Conservation (phyloP, 495 filamentous ascomycete species). For the Aspergillus homomorphus region DNA sequence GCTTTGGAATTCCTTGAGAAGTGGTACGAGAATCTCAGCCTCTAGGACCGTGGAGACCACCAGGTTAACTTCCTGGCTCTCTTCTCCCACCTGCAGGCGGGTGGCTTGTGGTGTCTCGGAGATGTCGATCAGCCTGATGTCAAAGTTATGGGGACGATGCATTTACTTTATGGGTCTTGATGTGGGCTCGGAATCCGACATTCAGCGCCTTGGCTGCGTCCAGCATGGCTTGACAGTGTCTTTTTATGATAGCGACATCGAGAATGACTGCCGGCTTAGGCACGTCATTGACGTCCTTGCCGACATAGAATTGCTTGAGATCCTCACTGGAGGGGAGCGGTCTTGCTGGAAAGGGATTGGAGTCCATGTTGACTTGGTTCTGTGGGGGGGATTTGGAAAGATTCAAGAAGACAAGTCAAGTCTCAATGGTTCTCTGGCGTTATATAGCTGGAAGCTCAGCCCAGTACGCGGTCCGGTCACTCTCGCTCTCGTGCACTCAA, state of each 20-base stretch:
- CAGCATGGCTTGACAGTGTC: constrained; percentile 75
- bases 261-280: constrained; percentile 67
- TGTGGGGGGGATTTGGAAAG: not conserved
- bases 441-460: not conserved
- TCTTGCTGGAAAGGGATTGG: not conserved
- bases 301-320: constrained; percentile 51
- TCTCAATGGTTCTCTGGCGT: not conserved
- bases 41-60: constrained; percentile 78
- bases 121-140: not conserved
- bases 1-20: constrained; percentile 55
- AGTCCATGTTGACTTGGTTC: constrained; percentile 5
- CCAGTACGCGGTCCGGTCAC: too few species aligned
- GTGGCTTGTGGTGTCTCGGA: constrained; percentile 68
- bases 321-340: constrained; percentile 19
- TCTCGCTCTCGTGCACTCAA: not conserved
- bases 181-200: constrained; percentile 73
- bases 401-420: not conserved
- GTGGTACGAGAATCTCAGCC: constrained; percentile 63
- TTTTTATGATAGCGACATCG: constrained; percentile 61
- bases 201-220: constrained; percentile 54
- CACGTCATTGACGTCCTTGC: constrained; percentile 58
- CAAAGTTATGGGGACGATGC: not conserved
- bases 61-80: constrained; percentile 52
- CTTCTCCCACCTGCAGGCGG: constrained; percentile 65
- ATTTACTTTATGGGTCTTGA: constrained; percentile 81